These are phyloP conservation scores for Daldinia caldariorum DNA, from an alignment of 495 filamentous ascomycete species.

Conservation along the genomic window DNA sequence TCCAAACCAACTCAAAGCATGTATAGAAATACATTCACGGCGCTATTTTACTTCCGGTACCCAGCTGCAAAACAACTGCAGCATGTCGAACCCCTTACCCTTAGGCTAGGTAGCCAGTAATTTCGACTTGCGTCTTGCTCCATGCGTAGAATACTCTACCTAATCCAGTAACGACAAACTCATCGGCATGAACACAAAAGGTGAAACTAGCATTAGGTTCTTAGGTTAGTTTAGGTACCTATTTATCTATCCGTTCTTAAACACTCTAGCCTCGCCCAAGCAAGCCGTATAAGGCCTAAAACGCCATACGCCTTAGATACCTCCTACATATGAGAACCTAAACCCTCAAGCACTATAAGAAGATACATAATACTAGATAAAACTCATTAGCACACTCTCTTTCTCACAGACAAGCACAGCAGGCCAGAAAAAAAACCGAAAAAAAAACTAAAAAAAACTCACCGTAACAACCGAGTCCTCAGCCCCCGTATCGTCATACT, in stretches of 20 bases:
- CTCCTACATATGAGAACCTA: no score
- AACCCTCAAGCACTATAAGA: constrained; percentile 41
- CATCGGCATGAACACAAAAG: no score
- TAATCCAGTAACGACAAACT: background rate
- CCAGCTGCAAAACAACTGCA: no score
- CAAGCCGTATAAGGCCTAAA: background rate
- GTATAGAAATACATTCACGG: no score
- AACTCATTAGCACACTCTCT: constrained; percentile 7
- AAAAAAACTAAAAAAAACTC: no score
- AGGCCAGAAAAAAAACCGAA: no score
- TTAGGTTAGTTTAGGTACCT: no score
- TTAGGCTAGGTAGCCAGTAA: background rate
- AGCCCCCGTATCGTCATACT: constrained; percentile 69
- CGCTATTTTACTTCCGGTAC: no score
- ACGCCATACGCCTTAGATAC: no score
- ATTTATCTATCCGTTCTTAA: background rate
- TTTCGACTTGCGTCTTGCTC: background rate
- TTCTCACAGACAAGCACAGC: background rate
- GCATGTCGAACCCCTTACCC: no score
- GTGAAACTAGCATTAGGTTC: no score
- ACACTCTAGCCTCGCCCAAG: background rate
- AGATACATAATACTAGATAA: constrained; percentile 49
- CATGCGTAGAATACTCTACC: background rate
- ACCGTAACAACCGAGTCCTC: constrained; percentile 85
- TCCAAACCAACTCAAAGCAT: no score